phyloP scores from a whole-genome alignment of 306 rosid species.

The Potentilla sterilis region DNA sequence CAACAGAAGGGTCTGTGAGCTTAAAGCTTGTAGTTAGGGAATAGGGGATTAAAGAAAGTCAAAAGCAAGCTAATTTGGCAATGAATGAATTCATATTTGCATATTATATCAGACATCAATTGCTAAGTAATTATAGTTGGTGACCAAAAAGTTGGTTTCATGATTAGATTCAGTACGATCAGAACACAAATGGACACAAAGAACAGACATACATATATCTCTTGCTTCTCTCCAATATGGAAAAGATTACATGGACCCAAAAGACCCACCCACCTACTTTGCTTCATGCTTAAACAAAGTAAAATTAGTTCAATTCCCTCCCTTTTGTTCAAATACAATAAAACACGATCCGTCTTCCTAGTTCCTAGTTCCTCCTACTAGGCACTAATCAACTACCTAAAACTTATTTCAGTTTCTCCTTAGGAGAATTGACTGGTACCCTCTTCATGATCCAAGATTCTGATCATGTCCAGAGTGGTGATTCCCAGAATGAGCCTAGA shows the following conservation, averaged over 20 bases:
- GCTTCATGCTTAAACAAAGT: constrained; percentile 16
- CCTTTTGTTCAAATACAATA: constrained; percentile 4
- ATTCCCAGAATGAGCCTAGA: constrained; percentile 55
- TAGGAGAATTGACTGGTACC: constrained; percentile 51
- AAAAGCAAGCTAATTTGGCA: constrained; percentile 46
- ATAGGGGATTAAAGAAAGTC: constrained; percentile 46
- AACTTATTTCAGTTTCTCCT: constrained; percentile 53
- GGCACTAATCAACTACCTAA: constrained; percentile 23
- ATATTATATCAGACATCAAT: constrained; percentile 21
- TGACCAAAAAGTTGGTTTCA: constrained; percentile 48
- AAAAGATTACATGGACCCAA: constrained; percentile 21
- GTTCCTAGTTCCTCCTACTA: constrained; percentile 16
- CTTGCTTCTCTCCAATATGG: constrained; percentile 20
- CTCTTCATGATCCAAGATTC: neutral
- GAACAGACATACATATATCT: constrained; percentile 12
- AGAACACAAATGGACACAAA: constrained; percentile 17
- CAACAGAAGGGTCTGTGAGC: neutral
- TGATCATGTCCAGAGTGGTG: constrained; percentile 66
- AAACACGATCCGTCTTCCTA: neutral
- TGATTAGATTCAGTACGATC: constrained; percentile 21
- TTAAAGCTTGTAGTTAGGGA: constrained; percentile 6
- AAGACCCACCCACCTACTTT: constrained; percentile 16
- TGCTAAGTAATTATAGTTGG: constrained; percentile 42
- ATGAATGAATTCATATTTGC: constrained; percentile 12
- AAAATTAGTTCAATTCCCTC: constrained; percentile 6